Percentiles rank a stretch among this genome's conserved stretches.
phyloP scores from a whole-genome alignment of 352 stramenopile genomes.

The Pythium apleroticum region DNA sequence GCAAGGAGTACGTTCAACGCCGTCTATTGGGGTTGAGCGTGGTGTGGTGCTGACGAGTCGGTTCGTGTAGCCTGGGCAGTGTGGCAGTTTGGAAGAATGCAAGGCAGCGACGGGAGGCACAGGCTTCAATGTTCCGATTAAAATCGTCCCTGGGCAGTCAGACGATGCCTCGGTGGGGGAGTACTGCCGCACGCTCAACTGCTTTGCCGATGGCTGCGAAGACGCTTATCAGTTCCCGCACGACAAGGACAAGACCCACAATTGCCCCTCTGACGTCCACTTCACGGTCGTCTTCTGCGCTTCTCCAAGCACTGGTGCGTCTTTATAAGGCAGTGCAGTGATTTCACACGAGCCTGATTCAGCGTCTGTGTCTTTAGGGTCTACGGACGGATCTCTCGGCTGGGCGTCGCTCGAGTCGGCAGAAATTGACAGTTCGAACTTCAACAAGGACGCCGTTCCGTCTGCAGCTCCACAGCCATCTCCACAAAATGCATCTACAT shows the following conservation, averaged over 20 bases:
- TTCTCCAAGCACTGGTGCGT: neutral
- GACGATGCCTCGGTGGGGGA: constrained; percentile 5
- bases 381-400: constrained; percentile 10
- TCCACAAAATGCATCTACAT: neutral
- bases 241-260: constrained; percentile 58
- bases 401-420: constrained; percentile 11
- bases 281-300: constrained; percentile 54
- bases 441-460: neutral
- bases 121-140: constrained; percentile 65
- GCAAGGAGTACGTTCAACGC: constrained; percentile 20
- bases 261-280: constrained; percentile 34
- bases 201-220: constrained; percentile 44
- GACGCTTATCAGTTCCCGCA: constrained; percentile 66
- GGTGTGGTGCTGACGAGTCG: too few relatives aligned
- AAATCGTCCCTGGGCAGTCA: constrained; percentile 37
- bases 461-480: neutral
- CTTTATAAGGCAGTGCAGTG: neutral
- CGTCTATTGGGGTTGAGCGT: too few relatives aligned
- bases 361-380: neutral
- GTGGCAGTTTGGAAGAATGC: constrained; percentile 50
- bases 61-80: constrained; percentile 37
- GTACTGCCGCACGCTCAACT: constrained; percentile 47
- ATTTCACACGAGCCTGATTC: too few relatives aligned
- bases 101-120: constrained; percentile 47
- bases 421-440: neutral